Conservation (phyloP, 1,284 basidiomycete genomes). For the Cutaneotrichosporon dermatis region DNA sequence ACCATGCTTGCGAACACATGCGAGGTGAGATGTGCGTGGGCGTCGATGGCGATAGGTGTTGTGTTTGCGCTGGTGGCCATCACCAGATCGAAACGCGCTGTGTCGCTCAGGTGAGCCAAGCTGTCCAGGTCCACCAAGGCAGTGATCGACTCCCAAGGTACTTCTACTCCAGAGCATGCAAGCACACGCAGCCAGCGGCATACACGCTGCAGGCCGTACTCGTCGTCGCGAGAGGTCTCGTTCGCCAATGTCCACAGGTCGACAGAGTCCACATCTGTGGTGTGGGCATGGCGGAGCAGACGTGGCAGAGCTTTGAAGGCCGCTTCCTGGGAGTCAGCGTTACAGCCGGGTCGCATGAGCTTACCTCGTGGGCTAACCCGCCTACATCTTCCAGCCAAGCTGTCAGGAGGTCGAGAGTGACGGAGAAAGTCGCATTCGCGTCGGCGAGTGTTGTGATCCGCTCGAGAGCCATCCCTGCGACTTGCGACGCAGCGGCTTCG, state of each 20-base stretch:
- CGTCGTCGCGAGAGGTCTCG: conserved; percentile 51
- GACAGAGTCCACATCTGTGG: conserved; percentile 31
- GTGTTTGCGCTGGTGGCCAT: conserved; percentile 32
- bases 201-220: conserved; percentile 54
- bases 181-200: conserved; percentile 64
- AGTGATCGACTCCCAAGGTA: conserved; percentile 51
- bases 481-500: conserved; percentile 15
- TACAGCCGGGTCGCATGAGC: neutral
- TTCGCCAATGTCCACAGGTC: conserved; percentile 60
- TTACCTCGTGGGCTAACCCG: conserved; percentile 24
- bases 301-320: conserved; percentile 55
- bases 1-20: conserved; percentile 16
- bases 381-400: conserved; percentile 58
- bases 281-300: conserved; percentile 52
- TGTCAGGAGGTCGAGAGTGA: conserved; percentile 60
- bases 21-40: conserved; percentile 26
- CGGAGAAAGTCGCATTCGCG: conserved; percentile 55
- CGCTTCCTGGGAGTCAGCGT: conserved; percentile 23
- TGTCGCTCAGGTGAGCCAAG: conserved; percentile 1
- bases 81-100: conserved; percentile 27
- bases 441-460: conserved; percentile 30
- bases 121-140: conserved; percentile 22
- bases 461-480: conserved; percentile 32
- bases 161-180: conserved; percentile 63
- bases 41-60: conserved; percentile 19